Percentiles rank a stretch among this genome's conserved stretches.
These are phyloP conservation scores for Aspergillus ibericus DNA, from an alignment of 2,329 filamentous ascomycete species.

Conservation along the genomic window DNA sequence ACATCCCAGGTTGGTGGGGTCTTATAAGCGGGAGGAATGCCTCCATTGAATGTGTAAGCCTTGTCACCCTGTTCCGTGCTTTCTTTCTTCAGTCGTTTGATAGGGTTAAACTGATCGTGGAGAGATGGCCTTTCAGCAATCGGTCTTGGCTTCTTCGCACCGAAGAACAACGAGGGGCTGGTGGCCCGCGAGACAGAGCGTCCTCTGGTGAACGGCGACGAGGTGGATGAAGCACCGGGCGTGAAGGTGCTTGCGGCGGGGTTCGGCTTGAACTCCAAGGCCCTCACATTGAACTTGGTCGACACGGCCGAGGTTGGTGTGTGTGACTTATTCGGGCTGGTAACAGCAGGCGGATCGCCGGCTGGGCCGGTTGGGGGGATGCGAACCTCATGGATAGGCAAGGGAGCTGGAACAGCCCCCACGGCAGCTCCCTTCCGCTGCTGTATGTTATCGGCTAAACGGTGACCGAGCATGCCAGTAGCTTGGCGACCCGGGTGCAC, in stretches of 20 bases:
- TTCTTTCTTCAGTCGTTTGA: conserved; percentile 71
- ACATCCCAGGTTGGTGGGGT: conserved; percentile 84
- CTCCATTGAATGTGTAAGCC: conserved; percentile 73
- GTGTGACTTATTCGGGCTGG: conserved; percentile 47
- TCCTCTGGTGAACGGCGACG: conserved; percentile 60
- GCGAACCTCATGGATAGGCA: conserved; percentile 65
- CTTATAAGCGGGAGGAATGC: conserved; percentile 80
- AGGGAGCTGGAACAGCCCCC: conserved; percentile 52
- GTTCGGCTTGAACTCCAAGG: conserved; percentile 80
- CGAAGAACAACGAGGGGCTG: conserved; percentile 58
- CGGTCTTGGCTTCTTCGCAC: conserved; percentile 70
- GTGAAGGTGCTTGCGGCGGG: conserved; percentile 79
- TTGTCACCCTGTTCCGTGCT: conserved; percentile 52
- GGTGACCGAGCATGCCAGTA: conserved; percentile 51
- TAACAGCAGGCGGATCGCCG: conserved; percentile 52
- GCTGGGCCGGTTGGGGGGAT: conserved; percentile 73
- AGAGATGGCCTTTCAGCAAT: conserved; percentile 56
- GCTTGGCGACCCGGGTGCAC: conserved; percentile 43
- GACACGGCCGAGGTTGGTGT: conserved; percentile 56
- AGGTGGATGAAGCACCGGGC: conserved; percentile 64
- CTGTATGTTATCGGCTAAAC: conserved; percentile 53
- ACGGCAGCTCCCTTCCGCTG: conserved; percentile 49
- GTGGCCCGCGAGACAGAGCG: conserved; percentile 48
- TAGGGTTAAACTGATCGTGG: conserved; percentile 59
- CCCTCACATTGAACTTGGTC: conserved; percentile 61